These are phyloP conservation scores for Monosporozyma solicola DNA, from an alignment of 805 yeast species.

Conservation along the genomic window DNA sequence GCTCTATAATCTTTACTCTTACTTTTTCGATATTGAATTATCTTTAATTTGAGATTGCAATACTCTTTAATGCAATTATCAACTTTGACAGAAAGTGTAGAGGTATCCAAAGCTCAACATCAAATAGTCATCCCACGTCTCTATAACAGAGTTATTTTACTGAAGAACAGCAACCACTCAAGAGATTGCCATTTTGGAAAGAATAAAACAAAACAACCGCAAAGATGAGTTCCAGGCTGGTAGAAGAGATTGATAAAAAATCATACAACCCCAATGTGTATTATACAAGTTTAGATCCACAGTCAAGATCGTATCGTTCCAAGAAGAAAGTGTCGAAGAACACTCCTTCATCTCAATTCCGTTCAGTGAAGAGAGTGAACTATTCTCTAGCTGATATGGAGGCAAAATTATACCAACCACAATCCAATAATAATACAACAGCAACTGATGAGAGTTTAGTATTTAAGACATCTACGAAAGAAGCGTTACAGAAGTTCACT, in stretches of 20 bases:
- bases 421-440: constrained; percentile 3
- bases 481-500: constrained; percentile 17
- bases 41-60: background rate
- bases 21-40: background rate
- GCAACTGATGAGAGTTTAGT: constrained; percentile 2
- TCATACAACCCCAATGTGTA: constrained; percentile 28
- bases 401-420: constrained; percentile 19
- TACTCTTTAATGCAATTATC: background rate
- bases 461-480: constrained; percentile 9
- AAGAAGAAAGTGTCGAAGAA: constrained; percentile 14
- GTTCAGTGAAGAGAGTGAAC: constrained; percentile 27
- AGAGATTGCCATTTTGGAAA: too few relatives aligned
- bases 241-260: constrained; percentile 28
- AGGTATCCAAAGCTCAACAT: too few relatives aligned
- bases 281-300: constrained; percentile 21
- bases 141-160: too few relatives aligned
- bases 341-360: constrained; percentile 12
- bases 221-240: constrained; percentile 5
- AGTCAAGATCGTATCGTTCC: constrained; percentile 14
- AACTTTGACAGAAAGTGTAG: background rate
- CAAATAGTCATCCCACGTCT: background rate
- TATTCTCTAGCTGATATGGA: constrained; percentile 30
- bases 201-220: too few relatives aligned
- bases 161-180: too few relatives aligned
- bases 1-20: background rate